Evolutionary conservation across 2,329 filamentous ascomycete genomes (phyloP), one percentile per base, ranked within the genome.

Genomic region (Salinomyces thailandicus): DNA sequence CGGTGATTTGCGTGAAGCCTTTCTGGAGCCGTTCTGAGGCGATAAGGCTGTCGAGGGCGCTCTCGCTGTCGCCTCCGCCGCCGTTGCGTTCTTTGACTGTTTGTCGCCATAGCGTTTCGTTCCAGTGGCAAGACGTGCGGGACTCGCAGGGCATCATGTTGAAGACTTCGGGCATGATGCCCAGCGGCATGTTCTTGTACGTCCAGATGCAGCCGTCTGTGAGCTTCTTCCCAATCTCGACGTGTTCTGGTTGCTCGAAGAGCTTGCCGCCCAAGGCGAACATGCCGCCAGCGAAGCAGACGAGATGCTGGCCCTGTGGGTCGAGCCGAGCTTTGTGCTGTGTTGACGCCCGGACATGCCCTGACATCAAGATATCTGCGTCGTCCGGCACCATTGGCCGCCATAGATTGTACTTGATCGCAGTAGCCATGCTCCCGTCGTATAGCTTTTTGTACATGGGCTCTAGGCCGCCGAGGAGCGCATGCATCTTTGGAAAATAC

Each of bases 181-280:
- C 73, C 2, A 69, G 62, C 1, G 68, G 67, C 4, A 70, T 69
- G 7, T 65, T 60, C 44, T 69, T 65, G 53, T 79, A 78, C 1
- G 73, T 68, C 73, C 73, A 79, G n/a, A 77, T 67, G 50, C 75
- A 79, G 3, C 70, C 71, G 38, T 78, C 67, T 0, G 73, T 71
- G 31, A 79, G 59, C 48, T 74, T 71, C 29, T 64, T 61, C 8
- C 71, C 75, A 35, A 77, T 66, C 1, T 66, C 59, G 42, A 78
- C 59, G 46, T 79, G 73, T 12, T 59, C 58, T 2, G 67, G 56
- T n/a, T 71, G 62, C 11, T 64, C 57, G 52, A 77, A 77, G 1
- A 77, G 50, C 47, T 69, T 72, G 30, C 73, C 68, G 18, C 73
- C 75, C 0, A 79, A 55, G 0, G 69, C 74, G 41, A 76, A 71